phyloP scores from a whole-genome alignment of 768 basidiomycete genomes.

The Pholiota conissans region DNA sequence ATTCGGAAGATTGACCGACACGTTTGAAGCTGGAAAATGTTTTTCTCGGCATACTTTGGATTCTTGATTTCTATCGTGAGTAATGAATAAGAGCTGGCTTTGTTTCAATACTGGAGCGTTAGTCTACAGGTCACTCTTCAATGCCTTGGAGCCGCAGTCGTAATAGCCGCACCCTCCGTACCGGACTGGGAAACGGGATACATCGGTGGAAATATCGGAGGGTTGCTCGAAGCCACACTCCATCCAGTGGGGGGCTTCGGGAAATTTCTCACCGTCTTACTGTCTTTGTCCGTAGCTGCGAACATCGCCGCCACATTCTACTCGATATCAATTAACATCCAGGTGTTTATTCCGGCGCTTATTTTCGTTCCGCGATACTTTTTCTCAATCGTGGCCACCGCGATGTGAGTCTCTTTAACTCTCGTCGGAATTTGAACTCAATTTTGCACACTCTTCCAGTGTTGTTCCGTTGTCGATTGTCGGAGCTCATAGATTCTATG shows the following conservation, averaged over 20 bases:
- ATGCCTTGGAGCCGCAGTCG: slow-evolving; percentile 64
- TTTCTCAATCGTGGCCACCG: slow-evolving; percentile 71
- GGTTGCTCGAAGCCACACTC: slow-evolving; percentile 70
- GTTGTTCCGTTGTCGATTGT: slow-evolving; percentile 75
- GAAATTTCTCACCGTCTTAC: slow-evolving; percentile 76
- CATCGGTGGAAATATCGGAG: slow-evolving; percentile 60
- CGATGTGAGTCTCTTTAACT: slow-evolving; percentile 50
- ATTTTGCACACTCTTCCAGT: slow-evolving; percentile 30
- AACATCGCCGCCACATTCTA: slow-evolving; percentile 87
- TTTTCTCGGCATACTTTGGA: slow-evolving; percentile 68
- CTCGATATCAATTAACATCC: slow-evolving; percentile 72
- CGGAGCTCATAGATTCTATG: slow-evolving; percentile 73
- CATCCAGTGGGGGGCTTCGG: slow-evolving; percentile 71
- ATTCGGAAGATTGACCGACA: background rate
- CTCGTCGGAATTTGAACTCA: background rate
- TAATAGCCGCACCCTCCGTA: slow-evolving; percentile 51
- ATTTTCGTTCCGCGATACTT: slow-evolving; percentile 70
- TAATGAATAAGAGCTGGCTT: background rate
- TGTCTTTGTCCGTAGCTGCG: slow-evolving; percentile 78
- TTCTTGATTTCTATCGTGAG: slow-evolving; percentile 58
- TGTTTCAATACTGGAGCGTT: too few species aligned
- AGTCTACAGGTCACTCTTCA: slow-evolving; percentile 43
- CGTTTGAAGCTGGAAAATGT: slow-evolving; percentile 56
- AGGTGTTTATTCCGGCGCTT: slow-evolving; percentile 63
- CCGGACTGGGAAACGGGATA: slow-evolving; percentile 65